Evolutionary conservation across 73 alveolate genomes (phyloP).

Genomic region (Paramecium biaurelia): DNA sequence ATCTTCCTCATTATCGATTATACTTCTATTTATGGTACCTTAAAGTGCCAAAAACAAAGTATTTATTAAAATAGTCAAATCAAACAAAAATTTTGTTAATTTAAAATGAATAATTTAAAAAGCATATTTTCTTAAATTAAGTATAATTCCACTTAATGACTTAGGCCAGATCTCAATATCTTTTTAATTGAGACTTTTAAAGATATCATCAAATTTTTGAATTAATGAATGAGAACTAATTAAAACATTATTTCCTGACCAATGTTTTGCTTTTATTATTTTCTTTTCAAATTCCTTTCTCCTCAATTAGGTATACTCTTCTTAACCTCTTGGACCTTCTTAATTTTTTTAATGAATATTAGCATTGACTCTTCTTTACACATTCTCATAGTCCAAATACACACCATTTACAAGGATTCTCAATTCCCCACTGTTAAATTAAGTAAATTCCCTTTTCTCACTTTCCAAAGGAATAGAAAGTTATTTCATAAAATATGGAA

Average conservation of each 20-base stretch:
- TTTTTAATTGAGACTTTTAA: not conserved
- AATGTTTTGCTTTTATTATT: not conserved
- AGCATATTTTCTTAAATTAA: not conserved
- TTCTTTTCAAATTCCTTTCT: not conserved
- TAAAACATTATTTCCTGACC: slow-evolving; percentile 35
- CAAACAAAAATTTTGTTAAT: not conserved
- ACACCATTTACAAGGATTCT: not conserved
- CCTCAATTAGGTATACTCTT: not conserved
- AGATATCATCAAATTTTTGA: not conserved
- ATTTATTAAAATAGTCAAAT: slow-evolving; percentile 15
- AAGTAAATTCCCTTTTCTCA: not conserved
- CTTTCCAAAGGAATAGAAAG: not conserved
- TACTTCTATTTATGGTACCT: not conserved
- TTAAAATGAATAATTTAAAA: not conserved
- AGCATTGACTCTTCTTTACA: not conserved
- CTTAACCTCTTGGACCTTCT: not conserved
- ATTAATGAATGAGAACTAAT: not conserved
- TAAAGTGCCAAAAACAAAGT: not conserved
- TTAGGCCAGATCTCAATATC: not conserved
- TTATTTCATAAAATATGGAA: not conserved
- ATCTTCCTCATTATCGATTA: not conserved
- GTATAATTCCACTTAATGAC: not conserved
- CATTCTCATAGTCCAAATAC: not conserved
- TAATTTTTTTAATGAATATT: not conserved
- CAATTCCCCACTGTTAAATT: not conserved